These are phyloP conservation scores for Periconia digitata DNA, from an alignment of 2,329 filamentous ascomycete species.

Conservation along the genomic window DNA sequence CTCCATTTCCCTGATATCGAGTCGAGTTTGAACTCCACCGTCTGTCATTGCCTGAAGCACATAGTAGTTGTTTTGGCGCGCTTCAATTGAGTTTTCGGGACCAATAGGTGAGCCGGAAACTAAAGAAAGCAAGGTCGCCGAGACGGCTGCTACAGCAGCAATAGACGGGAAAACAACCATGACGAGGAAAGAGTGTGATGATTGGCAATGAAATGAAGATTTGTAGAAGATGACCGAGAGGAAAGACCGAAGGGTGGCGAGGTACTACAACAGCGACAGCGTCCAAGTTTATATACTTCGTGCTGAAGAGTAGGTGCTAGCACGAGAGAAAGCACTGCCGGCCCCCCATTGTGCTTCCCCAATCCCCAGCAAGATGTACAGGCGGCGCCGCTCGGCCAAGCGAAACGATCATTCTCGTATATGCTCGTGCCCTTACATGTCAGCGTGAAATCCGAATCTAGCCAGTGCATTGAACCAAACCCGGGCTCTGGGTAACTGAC, in stretches of 20 bases:
- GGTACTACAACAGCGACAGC: neutral
- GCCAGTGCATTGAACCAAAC: neutral
- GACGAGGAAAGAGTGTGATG: neutral
- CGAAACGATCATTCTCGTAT: neutral
- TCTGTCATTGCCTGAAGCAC: neutral
- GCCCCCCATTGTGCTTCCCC: too few species aligned
- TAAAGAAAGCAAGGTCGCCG: neutral
- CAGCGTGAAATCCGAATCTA: neutral
- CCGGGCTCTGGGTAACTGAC: neutral
- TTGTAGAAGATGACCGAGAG: neutral
- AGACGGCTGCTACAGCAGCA: neutral
- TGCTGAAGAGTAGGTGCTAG: too few species aligned
- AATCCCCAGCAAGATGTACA: neutral
- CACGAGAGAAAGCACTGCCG: too few species aligned
- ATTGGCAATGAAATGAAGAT: neutral
- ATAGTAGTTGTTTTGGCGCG: neutral
- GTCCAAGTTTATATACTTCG: neutral
- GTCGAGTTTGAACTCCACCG: conserved; percentile 47
- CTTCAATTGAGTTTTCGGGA: neutral
- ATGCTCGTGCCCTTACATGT: neutral
- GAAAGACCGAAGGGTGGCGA: neutral
- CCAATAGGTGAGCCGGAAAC: neutral
- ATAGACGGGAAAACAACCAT: neutral
- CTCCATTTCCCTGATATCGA: conserved; percentile 65
- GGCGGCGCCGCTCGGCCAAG: neutral